Evolutionary conservation across 2,329 filamentous ascomycete species (phyloP).

Genomic region (Beauveria sp.): DNA sequence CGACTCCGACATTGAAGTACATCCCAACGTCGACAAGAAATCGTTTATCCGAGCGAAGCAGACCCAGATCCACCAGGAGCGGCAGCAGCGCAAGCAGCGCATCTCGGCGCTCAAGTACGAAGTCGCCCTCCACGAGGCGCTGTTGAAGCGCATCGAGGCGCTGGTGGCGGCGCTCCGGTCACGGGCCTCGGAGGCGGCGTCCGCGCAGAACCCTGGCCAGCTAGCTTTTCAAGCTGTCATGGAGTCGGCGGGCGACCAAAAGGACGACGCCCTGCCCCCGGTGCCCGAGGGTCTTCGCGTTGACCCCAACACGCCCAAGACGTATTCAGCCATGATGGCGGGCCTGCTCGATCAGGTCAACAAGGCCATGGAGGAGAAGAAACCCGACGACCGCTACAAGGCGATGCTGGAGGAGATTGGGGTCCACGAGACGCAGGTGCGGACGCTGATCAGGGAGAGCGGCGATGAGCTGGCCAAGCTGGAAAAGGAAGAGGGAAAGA

Average conservation of each 20-base stretch:
- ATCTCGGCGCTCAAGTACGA: constrained; percentile 92
- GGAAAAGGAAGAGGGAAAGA: constrained; percentile 74
- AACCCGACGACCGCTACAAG: constrained; percentile 58
- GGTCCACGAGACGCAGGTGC: constrained; percentile 69
- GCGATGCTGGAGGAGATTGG: constrained; percentile 74
- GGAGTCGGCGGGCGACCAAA: constrained; percentile 64
- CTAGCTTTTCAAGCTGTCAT: constrained; percentile 85
- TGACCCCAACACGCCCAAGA: constrained; percentile 65
- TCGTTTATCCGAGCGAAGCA: constrained; percentile 99
- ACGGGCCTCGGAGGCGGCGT: constrained; percentile 61
- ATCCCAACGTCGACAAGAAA: constrained; percentile 96
- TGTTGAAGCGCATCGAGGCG: constrained; percentile 73
- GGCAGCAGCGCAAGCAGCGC: constrained; percentile 74
- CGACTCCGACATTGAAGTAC: constrained; percentile 95
- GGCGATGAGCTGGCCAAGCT: constrained; percentile 67
- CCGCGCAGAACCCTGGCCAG: constrained; percentile 59
- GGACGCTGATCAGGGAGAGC: constrained; percentile 69
- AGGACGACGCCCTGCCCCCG: constrained; percentile 66
- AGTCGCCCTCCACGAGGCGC: constrained; percentile 83
- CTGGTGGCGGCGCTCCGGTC: constrained; percentile 68
- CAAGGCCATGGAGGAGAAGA: constrained; percentile 69
- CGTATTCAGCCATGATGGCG: constrained; percentile 98
- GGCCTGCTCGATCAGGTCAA: constrained; percentile 91
- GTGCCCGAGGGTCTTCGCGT: constrained; percentile 73
- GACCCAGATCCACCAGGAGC: constrained; percentile 89